Evolutionary conservation across 805 yeast genomes (phyloP), one percentile per base, ranked within the genome.

Genomic region (Hanseniaspora taiwanica): DNA sequence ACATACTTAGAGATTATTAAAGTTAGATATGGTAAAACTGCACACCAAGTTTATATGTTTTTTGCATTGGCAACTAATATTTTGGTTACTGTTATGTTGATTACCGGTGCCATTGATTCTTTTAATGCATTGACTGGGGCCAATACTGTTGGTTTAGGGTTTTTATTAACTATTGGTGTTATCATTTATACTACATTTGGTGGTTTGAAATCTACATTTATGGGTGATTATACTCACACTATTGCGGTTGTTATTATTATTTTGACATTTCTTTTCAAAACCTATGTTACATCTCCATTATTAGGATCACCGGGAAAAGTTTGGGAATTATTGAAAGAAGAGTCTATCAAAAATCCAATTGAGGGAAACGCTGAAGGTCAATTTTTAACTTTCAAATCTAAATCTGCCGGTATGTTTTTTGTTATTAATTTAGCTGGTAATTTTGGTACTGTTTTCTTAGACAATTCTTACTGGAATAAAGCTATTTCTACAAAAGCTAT

Each of bases 41-140:
- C 87, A 5, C 96, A 87, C 55, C 60, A 60, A 20, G 74, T 78
- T 6, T 81, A 66, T 57, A 65, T 82, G 56, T 78, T 79, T 57
- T 86, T 82, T 64, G 96, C 91, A 1, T 62, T 84, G 40, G 87
- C 87, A 5, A 84, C 95, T 27, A 87, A 87, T 56, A 75, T 87
- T 45, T 67, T 87, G 45, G 96, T 87, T 43, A 84, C 94, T 23
- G 94, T 93, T 3, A 85, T 85, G 96, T 69, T 87, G 35, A 65
- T 87, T 39, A 79, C 94, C 4, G 95, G 95, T 45, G 95, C 94
- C 25, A 76, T 93, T 35, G 91, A 94, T 1, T 81, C 84, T 6
- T 77, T 86, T 41, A 68, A 62, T 46, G 81, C 79, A 50, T 66
- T 87, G 46, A 85, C 95, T 2, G 96, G 96, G 1, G 77, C 79